phyloP scores from a whole-genome alignment of 768 basidiomycete species.

The Russula vinacea region DNA sequence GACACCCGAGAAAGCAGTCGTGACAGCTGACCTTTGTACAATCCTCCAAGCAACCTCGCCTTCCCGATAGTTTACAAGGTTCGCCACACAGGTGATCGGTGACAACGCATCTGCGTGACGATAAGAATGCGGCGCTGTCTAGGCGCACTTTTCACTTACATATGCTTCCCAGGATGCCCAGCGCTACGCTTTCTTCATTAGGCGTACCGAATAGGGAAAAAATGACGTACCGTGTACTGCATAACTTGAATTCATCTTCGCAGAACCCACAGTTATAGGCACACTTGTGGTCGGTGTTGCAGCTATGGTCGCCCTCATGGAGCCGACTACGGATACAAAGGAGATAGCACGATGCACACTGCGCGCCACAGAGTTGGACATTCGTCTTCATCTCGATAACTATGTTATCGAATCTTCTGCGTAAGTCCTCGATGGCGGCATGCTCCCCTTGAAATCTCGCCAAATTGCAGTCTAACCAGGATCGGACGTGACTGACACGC shows the following conservation, averaged over 20 bases:
- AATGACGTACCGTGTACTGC: conserved; percentile 47
- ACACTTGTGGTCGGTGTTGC: conserved; percentile 50
- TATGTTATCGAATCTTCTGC: conserved; percentile 45
- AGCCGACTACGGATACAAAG: conserved; percentile 46
- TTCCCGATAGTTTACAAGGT: conserved; percentile 45
- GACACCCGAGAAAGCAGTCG: too few relatives aligned
- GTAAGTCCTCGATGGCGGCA: conserved; percentile 47
- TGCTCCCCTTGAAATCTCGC: conserved; percentile 45
- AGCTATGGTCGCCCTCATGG: conserved; percentile 51
- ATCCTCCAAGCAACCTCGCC: conserved; percentile 48
- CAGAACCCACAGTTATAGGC: conserved; percentile 43
- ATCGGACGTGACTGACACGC: conserved; percentile 47
- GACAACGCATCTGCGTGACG: conserved; percentile 45
- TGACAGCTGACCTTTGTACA: conserved; percentile 48
- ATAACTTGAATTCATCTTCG: conserved; percentile 38
- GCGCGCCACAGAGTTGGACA: conserved; percentile 48
- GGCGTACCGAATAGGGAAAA: background rate
- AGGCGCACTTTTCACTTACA: conserved; percentile 40
- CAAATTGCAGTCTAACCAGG: conserved; percentile 54
- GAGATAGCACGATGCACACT: conserved; percentile 49
- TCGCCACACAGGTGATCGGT: conserved; percentile 54
- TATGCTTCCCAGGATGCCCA: conserved; percentile 54
- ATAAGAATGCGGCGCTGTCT: background rate
- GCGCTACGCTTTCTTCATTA: conserved; percentile 39
- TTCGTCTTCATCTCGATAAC: conserved; percentile 47